Evolutionary conservation across 2,329 filamentous ascomycete species (phyloP), one percentile per base, ranked within the genome.

Genomic region (Stagonosporopsis vannaccii): DNA sequence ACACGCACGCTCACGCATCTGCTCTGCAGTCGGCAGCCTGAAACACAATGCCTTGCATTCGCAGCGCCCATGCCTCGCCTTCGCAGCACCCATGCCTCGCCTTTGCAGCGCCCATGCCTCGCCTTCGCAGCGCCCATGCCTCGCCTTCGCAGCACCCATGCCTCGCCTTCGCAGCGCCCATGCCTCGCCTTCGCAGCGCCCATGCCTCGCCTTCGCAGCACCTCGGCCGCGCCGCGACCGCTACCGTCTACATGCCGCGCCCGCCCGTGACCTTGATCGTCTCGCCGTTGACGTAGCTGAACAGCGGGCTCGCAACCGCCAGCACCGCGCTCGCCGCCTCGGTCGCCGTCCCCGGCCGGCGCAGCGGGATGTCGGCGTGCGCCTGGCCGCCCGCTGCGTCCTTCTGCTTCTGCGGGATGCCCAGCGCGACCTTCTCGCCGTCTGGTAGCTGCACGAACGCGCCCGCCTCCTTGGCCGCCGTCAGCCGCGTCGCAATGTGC

Each of bases 221-320:
- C n/a, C n/a, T n/a, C n/a, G n/a, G n/a, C n/a, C n/a, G n/a, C n/a
- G n/a, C n/a, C n/a, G n/a, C n/a, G n/a, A n/a, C 25, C n/a, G 22
- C 11, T 9, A 22, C 42, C 6, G 11, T 25, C 73, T 82, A 87
- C 74, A 86, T 87, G 68, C 84, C 84, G 63, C 85, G 81, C 2
- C 92, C 91, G 13, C 91, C 92, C 5, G 91, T 95, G 48, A 95
- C 91, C 79, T 88, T 90, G 65, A 96, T 90, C 0, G 91, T 94
- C 83, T 96, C 91, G 0, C 92, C 92, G 60, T 85, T 89, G 4
- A 96, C 91, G 79, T 96, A 96, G 36, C 87, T 87, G 69, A 95
- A 92, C 70, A 93, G 75, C 25, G 92, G 92, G 71, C 90, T 94
- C 2, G 88, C 90, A 25, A 95, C 87, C 6, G 89, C 91, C 72